Evolutionary conservation across 768 basidiomycete genomes (phyloP).

Genomic region (Leccinum broughii): DNA sequence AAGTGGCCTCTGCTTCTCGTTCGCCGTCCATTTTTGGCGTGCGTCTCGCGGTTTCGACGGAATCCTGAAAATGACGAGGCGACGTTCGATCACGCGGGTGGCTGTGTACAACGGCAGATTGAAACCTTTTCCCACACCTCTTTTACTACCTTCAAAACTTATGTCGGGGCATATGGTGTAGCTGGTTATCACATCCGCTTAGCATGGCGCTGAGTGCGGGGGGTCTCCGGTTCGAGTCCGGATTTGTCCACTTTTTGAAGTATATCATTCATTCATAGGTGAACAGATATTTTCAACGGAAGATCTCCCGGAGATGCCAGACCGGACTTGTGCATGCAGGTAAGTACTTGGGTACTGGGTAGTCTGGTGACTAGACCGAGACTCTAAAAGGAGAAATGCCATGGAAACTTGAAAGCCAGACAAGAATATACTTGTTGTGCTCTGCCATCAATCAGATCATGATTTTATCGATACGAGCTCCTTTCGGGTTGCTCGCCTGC

Average conservation of each 20-base stretch:
- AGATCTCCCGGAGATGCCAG: no score
- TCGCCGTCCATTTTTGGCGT: slow-evolving; percentile 26
- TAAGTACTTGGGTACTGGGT: no score
- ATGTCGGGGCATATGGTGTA: slow-evolving; percentile 37
- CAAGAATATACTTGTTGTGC: no score
- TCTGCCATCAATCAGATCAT: no score
- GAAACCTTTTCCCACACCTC: slow-evolving; percentile 9
- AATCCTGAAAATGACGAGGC: slow-evolving; percentile 30
- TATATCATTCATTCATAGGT: no score
- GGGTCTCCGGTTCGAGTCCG: slow-evolving; percentile 43
- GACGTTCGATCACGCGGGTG: slow-evolving; percentile 28
- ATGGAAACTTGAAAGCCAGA: no score
- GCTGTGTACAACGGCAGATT: slow-evolving; percentile 16
- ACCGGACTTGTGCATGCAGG: no score
- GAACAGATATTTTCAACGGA: no score
- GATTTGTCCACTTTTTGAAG: slow-evolving; percentile 36
- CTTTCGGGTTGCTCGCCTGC: no score
- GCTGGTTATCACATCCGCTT: slow-evolving; percentile 44
- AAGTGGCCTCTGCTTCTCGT: slow-evolving; percentile 8
- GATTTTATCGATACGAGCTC: no score
- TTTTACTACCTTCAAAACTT: not conserved
- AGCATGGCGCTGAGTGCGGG: slow-evolving; percentile 38
- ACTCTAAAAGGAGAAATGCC: no score
- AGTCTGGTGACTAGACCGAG: no score
- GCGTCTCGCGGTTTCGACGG: slow-evolving; percentile 15